These are phyloP conservation scores for Sclerotinia glacialis DNA, from an alignment of 2,329 filamentous ascomycete species.

Conservation along the genomic window DNA sequence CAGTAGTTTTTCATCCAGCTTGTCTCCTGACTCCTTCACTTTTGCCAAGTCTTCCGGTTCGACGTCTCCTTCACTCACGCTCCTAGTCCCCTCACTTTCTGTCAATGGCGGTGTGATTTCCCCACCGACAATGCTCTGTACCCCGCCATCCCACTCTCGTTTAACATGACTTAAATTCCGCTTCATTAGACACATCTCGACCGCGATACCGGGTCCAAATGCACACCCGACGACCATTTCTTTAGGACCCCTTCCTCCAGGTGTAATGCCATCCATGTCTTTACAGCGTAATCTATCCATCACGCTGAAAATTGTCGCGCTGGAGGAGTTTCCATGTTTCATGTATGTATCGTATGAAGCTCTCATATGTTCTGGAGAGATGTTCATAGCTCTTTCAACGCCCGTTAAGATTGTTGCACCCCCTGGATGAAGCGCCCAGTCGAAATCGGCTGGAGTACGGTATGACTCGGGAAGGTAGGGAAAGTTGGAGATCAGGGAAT, in stretches of 20 bases:
- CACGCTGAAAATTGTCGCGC: slow-evolving; percentile 67
- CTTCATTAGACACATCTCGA: slow-evolving; percentile 67
- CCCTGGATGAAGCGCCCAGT: slow-evolving; percentile 72
- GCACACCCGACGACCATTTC: slow-evolving; percentile 65
- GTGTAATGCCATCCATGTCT: slow-evolving; percentile 58
- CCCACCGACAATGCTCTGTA: slow-evolving; percentile 24
- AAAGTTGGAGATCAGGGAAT: slow-evolving; percentile 51
- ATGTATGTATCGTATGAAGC: slow-evolving; percentile 70
- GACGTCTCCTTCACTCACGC: slow-evolving; percentile 26
- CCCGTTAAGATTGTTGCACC: slow-evolving; percentile 64
- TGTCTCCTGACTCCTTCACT: slow-evolving; percentile 27
- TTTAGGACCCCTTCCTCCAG: slow-evolving; percentile 46
- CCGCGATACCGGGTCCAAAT: slow-evolving; percentile 66
- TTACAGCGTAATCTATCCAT: slow-evolving; percentile 58
- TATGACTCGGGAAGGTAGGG: slow-evolving; percentile 47
- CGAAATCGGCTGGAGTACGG: slow-evolving; percentile 55
- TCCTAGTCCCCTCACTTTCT: slow-evolving; percentile 35
- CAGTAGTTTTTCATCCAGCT: slow-evolving; percentile 28
- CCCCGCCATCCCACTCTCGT: slow-evolving; percentile 26
- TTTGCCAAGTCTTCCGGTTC: slow-evolving; percentile 27
- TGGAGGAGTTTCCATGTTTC: slow-evolving; percentile 66
- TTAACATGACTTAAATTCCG: slow-evolving; percentile 37
- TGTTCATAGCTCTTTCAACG: slow-evolving; percentile 55
- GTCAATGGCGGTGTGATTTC: slow-evolving; percentile 38
- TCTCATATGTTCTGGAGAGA: slow-evolving; percentile 62